Percentiles rank a stretch among this genome's conserved stretches.
Evolutionary conservation across 2,329 filamentous ascomycete species (phyloP).

Genomic region (Alternaria triticimaculans): DNA sequence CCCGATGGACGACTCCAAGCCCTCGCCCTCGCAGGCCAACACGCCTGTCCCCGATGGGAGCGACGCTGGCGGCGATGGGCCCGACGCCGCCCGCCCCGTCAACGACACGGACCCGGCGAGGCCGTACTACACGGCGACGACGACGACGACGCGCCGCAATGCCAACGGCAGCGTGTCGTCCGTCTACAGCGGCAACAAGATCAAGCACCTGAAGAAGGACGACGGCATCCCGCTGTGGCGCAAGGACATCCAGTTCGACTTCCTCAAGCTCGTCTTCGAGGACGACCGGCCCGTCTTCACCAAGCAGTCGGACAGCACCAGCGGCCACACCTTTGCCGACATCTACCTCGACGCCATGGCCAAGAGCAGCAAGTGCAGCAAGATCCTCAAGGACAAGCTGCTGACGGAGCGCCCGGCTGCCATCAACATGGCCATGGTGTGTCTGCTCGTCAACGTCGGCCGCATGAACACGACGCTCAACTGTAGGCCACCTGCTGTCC

Average conservation of each 20-base stretch:
- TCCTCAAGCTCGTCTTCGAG: conserved; percentile 80
- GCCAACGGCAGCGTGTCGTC: conserved; percentile 70
- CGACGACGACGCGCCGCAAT: conserved; percentile 64
- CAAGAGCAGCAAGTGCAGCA: conserved; percentile 97
- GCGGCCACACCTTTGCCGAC: conserved; percentile 81
- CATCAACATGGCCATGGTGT: conserved; percentile 99
- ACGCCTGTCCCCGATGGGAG: conserved; percentile 43
- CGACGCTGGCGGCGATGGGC: conserved; percentile 37
- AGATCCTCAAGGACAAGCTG: conserved; percentile 95
- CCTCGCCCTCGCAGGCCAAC: conserved; percentile 34
- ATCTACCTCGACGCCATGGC: conserved; percentile 99
- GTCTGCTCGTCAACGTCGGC: conserved; percentile 93
- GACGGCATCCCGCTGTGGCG: conserved; percentile 88
- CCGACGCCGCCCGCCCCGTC: conserved; percentile 35
- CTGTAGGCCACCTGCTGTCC: conserved; percentile 64
- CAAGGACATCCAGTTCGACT: conserved; percentile 87
- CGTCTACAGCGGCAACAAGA: conserved; percentile 76
- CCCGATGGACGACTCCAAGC: conserved; percentile 44
- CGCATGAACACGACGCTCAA: conserved; percentile 99
- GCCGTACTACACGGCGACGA: conserved; percentile 56
- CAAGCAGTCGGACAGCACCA: conserved; percentile 83
- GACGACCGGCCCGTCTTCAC: conserved; percentile 81
- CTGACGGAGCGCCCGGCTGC: conserved; percentile 89
- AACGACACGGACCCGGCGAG: conserved; percentile 33
- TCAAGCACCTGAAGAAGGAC: conserved; percentile 85